These are phyloP conservation scores for Aspergillus novoparasiticus DNA, from an alignment of 2,329 filamentous ascomycete genomes.

Conservation along the genomic window DNA sequence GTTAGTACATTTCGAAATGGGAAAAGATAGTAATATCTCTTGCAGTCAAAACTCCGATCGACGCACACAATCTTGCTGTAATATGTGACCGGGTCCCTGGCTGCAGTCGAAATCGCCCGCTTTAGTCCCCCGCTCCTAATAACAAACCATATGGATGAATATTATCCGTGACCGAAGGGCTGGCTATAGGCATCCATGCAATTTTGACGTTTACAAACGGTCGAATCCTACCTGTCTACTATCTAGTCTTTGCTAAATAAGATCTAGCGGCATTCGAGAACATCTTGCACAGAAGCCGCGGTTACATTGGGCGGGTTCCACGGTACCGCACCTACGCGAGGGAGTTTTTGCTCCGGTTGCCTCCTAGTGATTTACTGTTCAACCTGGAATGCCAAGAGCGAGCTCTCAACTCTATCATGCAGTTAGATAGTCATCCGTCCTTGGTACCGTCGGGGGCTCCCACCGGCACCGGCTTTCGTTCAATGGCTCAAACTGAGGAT, in stretches of 20 bases:
- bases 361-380: neutral
- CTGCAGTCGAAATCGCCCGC: neutral
- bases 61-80: neutral
- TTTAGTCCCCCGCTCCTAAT: neutral
- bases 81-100: neutral
- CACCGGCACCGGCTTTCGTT: neutral
- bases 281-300: neutral
- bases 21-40: neutral
- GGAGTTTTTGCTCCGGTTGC: neutral
- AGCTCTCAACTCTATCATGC: neutral
- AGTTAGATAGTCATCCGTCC: neutral
- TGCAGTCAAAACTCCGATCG: neutral
- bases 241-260: neutral
- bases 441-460: neutral
- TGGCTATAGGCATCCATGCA: too few species aligned
- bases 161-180: neutral
- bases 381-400: neutral
- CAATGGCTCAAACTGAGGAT: neutral
- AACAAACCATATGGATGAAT: neutral
- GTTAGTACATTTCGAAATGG: neutral
- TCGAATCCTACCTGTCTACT: neutral
- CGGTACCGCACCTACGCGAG: neutral
- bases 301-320: neutral
- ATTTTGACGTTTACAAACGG: too few species aligned
- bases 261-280: neutral